Conservation (phyloP, 1,139 yeast species). For the Geotrichum bryndzae region DNA sequence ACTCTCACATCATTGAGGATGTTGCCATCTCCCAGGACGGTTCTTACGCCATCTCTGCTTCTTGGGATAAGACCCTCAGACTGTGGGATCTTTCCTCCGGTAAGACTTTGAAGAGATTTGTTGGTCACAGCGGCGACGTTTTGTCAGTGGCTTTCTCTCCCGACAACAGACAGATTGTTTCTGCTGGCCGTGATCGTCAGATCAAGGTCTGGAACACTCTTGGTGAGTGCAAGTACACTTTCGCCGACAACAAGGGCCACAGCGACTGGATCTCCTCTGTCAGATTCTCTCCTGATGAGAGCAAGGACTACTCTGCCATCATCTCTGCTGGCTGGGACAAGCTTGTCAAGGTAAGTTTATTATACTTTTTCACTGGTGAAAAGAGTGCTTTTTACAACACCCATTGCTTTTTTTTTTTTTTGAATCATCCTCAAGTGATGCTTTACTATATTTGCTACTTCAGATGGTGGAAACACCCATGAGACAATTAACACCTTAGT, state of each 20-base stretch:
- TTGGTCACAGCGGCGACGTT: conserved; percentile 97
- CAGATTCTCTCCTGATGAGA: conserved; percentile 78
- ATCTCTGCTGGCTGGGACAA: conserved; percentile 99
- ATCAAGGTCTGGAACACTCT: conserved; percentile 99
- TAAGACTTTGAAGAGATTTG: conserved; percentile 90
- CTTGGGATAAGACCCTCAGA: conserved; percentile 99
- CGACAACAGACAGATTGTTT: conserved; percentile 96
- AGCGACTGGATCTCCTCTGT: conserved; percentile 98
- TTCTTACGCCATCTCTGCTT: conserved; percentile 95
- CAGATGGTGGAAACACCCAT: conserved; percentile 80
- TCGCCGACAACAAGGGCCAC: conserved; percentile 67
- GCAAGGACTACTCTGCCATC: conserved; percentile 55
- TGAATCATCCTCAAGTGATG: conserved; percentile 23
- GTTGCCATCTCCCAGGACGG: conserved; percentile 98
- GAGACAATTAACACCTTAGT: conserved; percentile 97
- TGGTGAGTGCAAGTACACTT: conserved; percentile 96
- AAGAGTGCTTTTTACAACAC: background rate
- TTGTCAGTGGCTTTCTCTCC: conserved; percentile 94
- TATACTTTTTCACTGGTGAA: background rate
- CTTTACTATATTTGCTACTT: conserved; percentile 89
- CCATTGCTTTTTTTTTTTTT: conserved; percentile 2
- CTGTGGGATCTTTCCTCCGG: conserved; percentile 97
- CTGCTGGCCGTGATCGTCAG: conserved; percentile 99
- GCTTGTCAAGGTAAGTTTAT: conserved; percentile 61
- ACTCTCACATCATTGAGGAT: conserved; percentile 98